phyloP scores from a whole-genome alignment of 2,329 filamentous ascomycete species.

The Colletotrichum sp. region DNA sequence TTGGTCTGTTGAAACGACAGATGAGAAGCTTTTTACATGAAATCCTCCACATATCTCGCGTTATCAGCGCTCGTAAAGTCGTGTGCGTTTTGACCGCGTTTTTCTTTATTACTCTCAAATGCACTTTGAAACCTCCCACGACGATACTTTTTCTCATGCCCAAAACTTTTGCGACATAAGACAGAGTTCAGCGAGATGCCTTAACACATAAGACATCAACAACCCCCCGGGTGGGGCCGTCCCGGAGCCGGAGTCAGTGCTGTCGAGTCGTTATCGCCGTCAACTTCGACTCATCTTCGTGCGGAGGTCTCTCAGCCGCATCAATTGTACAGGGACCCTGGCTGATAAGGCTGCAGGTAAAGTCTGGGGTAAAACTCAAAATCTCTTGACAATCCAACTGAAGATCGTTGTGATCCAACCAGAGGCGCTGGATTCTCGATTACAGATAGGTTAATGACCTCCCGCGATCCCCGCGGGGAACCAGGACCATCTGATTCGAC shows the following conservation, averaged over 20 bases:
- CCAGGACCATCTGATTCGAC: fast-evolving
- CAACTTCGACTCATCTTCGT: background rate
- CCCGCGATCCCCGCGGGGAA: background rate
- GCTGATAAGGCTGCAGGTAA: background rate
- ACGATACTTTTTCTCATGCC: no score
- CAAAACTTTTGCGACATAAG: no score
- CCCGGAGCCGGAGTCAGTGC: background rate
- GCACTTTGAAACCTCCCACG: no score
- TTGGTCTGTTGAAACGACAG: no score
- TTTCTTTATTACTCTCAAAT: no score
- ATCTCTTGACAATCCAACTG: background rate
- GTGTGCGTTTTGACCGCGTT: no score
- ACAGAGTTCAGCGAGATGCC: no score
- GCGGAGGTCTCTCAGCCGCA: background rate
- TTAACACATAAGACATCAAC: no score
- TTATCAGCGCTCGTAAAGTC: no score
- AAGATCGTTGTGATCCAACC: background rate
- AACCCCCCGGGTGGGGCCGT: background rate
- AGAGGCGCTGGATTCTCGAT: background rate
- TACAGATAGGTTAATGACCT: background rate
- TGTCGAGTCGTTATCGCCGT: background rate
- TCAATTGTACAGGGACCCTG: background rate
- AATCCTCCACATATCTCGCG: no score
- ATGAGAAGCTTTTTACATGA: no score
- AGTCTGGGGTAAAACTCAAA: background rate